Evolutionary conservation across 2,329 filamentous ascomycete genomes (phyloP), one percentile per base, ranked within the genome.

Genomic region (Tolypocladium album): DNA sequence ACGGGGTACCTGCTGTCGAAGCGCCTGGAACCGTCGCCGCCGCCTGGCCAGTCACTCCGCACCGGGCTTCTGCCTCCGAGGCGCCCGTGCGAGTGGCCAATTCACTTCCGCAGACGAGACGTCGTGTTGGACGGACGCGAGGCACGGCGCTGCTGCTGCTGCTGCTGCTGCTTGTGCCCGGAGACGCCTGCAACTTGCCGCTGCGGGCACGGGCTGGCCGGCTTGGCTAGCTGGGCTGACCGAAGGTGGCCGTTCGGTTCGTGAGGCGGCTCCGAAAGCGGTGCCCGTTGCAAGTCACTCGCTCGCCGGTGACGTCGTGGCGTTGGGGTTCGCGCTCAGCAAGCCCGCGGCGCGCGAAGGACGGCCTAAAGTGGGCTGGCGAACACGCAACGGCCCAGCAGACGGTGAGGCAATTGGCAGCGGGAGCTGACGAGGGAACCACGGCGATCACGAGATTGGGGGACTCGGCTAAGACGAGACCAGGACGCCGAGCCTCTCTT

Each of bases 231-330:
- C n/a, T 31, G 27, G 27, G 27, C 12, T 24, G 13, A 3, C 47
- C 9, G 47, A 31, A 52, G 47, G 47, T 31, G 47, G 47, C 47
- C 47, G 47, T 31, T 34, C 24, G 47, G 13, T 34, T 52, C 15
- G 47, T 31, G 47, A 52, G 47, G 47, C 27, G 47, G 47, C 47
- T 34, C 47, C 53, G 60, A 61, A 59, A 59, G 52, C 60, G 60
- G 60, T 61, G 45, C 40, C 22, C 2, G 45, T 53, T 38, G 34
- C 24, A 47, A 45, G 38, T 43, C 50, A 24, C 24, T 22, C 45
- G 59, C 24, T 22, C 45, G 59, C 31, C 31, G 22, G 55, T 60
- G 59, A 60, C 59, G 59, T 60, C 38, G 59, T 58, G 39, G 56
- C 59, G 56, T n/a, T 53, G 59, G 22, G 24, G 55, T 56, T 60